phyloP scores from a whole-genome alignment of 2,329 filamentous ascomycete species.

The Fusarium musae region DNA sequence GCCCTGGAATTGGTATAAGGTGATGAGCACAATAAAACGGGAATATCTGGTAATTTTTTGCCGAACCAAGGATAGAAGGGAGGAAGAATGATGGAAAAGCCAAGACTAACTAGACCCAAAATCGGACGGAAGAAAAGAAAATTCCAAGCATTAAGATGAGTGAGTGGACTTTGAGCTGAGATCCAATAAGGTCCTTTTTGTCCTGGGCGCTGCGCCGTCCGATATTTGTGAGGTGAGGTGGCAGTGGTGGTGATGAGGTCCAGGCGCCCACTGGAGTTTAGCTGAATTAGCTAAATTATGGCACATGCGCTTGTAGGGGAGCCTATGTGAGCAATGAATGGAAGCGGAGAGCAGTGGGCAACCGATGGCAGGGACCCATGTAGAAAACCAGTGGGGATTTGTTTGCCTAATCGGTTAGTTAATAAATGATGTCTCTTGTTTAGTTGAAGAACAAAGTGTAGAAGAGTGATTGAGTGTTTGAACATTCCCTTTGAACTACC shows the following conservation, averaged over 20 bases:
- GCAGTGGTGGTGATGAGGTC: slow-evolving; percentile 18
- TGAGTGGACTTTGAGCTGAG: slow-evolving; percentile 30
- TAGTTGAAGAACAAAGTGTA: not conserved
- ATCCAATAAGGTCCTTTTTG: slow-evolving; percentile 15
- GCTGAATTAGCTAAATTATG: slow-evolving; percentile 17
- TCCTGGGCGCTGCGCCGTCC: slow-evolving; percentile 34
- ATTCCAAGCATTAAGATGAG: slow-evolving; percentile 33
- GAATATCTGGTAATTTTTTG: not conserved
- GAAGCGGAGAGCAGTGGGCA: slow-evolving; percentile 1
- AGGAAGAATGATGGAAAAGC: slow-evolving; percentile 14
- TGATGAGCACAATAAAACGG: slow-evolving; percentile 8
- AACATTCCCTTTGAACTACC: not conserved
- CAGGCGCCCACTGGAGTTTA: slow-evolving; percentile 30
- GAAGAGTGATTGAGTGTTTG: not conserved
- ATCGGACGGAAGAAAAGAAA: slow-evolving; percentile 15
- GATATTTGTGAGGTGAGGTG: slow-evolving; percentile 20
- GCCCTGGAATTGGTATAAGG: slow-evolving; percentile 16
- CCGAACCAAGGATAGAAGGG: slow-evolving; percentile 16
- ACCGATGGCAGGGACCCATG: not conserved
- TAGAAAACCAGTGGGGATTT: slow-evolving; percentile 13
- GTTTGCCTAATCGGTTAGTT: slow-evolving; percentile 3
- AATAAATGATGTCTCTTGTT: not conserved
- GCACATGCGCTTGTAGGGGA: slow-evolving; percentile 7
- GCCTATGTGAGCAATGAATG: not conserved
- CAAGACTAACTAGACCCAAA: slow-evolving; percentile 30